phyloP scores from a whole-genome alignment of 2,329 filamentous ascomycete species.

The Volutella citrinella region DNA sequence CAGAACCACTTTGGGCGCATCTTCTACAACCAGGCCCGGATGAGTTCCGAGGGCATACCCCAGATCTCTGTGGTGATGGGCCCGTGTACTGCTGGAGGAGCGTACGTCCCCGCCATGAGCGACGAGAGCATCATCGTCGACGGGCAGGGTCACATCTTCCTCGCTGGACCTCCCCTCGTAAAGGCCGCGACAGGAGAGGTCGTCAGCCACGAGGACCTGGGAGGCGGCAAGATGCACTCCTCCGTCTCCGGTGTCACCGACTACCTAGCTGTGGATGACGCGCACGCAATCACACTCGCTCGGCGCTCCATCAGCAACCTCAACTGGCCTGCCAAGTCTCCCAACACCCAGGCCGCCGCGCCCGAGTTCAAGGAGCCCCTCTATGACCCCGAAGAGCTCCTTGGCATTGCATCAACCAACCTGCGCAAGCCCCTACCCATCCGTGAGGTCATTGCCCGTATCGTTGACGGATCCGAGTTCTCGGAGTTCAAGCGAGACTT shows the following conservation, averaged over 20 bases:
- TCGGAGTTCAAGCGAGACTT: constrained; percentile 94
- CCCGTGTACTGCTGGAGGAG: constrained; percentile 90
- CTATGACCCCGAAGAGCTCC: constrained; percentile 74
- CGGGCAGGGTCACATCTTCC: constrained; percentile 95
- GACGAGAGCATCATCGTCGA: constrained; percentile 97
- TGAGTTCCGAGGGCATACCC: constrained; percentile 85
- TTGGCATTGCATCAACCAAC: constrained; percentile 87
- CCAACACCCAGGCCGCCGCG: constrained; percentile 34
- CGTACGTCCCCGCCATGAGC: constrained; percentile 95
- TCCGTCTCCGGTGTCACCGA: constrained; percentile 92
- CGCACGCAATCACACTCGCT: constrained; percentile 83
- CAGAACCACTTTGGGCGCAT: constrained; percentile 94
- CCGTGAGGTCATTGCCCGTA: constrained; percentile 86
- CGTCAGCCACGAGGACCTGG: constrained; percentile 85
- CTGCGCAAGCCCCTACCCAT: constrained; percentile 81
- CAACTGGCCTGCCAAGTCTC: constrained; percentile 68
- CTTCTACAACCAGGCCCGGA: constrained; percentile 96
- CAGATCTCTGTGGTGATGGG: constrained; percentile 97
- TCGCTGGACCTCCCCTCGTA: constrained; percentile 89
- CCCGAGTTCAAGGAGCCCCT: constrained; percentile 68
- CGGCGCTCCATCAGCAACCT: constrained; percentile 82
- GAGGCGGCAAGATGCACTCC: constrained; percentile 85
- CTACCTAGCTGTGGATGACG: constrained; percentile 91
- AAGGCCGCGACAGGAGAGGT: constrained; percentile 95
- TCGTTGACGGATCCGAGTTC: constrained; percentile 88